phyloP scores from a whole-genome alignment of 129 eudicot species.

The Tagetes patula region DNA sequence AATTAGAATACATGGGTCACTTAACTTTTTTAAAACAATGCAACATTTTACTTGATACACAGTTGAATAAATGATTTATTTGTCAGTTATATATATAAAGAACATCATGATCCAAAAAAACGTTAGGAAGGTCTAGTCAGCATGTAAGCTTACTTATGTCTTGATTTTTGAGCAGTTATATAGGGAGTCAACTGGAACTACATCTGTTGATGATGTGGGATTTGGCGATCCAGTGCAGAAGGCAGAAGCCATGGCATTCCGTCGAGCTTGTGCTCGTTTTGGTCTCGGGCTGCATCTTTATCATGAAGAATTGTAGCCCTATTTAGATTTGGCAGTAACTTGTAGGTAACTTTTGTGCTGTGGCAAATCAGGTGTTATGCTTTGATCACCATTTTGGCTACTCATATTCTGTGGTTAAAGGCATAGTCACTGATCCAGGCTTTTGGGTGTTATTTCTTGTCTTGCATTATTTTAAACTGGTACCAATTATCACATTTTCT shows the following conservation, averaged over 20 bases:
- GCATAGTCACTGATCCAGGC: not conserved
- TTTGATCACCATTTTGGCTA: conserved; percentile 28
- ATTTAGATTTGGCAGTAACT: conserved; percentile 14
- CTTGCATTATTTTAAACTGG: not conserved
- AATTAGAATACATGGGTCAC: too few species aligned
- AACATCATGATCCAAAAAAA: not conserved
- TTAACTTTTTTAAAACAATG: not conserved
- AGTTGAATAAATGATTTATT: not conserved
- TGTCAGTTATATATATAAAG: not conserved
- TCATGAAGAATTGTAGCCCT: conserved; percentile 64
- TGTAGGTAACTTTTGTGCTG: conserved; percentile 7
- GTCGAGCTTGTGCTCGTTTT: conserved; percentile 96
- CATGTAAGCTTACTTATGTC: not conserved
- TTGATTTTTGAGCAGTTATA: conserved; percentile 50
- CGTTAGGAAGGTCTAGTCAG: not conserved
- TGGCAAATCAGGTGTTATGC: conserved; percentile 6
- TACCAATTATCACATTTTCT: not conserved
- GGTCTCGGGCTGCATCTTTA: conserved; percentile 98
- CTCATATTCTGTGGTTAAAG: conserved; percentile 15
- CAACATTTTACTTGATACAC: not conserved
- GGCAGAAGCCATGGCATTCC: conserved; percentile 97
- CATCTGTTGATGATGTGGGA: conserved; percentile 49
- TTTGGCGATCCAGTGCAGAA: conserved; percentile 87
- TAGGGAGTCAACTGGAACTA: conserved; percentile 89
- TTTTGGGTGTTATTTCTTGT: not conserved